These are phyloP conservation scores for Lumnitzera littorea DNA, from an alignment of 345 rosid species.

Conservation along the genomic window DNA sequence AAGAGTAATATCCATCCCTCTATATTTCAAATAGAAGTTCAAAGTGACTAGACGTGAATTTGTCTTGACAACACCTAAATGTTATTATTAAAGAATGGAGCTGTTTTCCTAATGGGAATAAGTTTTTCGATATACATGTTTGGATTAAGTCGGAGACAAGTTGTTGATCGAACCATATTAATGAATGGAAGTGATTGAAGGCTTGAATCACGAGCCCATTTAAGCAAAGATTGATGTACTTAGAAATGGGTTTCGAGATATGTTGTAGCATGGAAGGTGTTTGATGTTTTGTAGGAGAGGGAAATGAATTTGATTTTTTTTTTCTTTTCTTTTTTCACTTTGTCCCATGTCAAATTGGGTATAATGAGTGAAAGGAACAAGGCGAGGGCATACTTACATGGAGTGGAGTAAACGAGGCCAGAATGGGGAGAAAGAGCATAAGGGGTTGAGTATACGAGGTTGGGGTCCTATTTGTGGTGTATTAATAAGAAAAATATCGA, in stretches of 20 bases:
- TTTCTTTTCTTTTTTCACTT: no score
- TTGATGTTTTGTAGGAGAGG: no score
- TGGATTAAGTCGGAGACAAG: conserved; percentile 41
- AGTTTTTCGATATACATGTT: conserved; percentile 42
- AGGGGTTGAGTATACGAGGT: no score
- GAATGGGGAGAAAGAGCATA: no score
- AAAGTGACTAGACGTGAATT: conserved; percentile 68
- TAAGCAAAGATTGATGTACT: conserved; percentile 40
- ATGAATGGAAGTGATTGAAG: conserved; percentile 29
- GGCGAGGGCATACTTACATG: no score
- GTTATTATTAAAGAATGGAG: conserved; percentile 57
- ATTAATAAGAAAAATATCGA: no score
- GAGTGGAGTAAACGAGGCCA: no score
- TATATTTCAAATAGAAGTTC: conserved; percentile 62
- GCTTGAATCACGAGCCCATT: conserved; percentile 51
- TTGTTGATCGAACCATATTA: conserved; percentile 51
- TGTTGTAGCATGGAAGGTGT: conserved; percentile 2
- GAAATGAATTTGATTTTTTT: no score
- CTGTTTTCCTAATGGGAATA: conserved; percentile 44
- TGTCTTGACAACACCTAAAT: conserved; percentile 55
- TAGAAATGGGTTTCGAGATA: conserved; percentile 7
- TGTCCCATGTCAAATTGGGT: no score
- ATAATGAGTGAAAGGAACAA: no score
- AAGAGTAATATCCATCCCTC: conserved; percentile 34
- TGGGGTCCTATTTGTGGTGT: no score